Evolutionary conservation across 2,329 filamentous ascomycete genomes (phyloP).

Genomic region (Triangularia setosa): DNA sequence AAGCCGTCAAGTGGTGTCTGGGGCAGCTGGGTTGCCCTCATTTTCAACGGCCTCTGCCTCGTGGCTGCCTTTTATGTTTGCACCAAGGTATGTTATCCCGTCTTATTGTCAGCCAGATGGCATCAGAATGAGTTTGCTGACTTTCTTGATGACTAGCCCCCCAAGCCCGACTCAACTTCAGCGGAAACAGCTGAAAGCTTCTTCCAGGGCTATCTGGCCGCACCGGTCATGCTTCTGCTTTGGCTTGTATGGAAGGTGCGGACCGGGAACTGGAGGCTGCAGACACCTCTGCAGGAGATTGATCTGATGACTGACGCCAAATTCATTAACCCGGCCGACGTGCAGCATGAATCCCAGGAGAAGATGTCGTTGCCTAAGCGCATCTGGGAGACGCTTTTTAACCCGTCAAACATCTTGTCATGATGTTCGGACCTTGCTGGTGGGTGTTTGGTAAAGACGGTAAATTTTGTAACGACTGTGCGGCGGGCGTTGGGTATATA

Average conservation of each 20-base stretch:
- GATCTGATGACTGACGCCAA: slow-evolving; percentile 59
- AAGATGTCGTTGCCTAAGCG: slow-evolving; percentile 36
- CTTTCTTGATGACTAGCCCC: background rate
- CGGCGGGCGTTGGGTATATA: background rate
- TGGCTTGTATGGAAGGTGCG: slow-evolving; percentile 66
- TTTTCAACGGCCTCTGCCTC: slow-evolving; percentile 63
- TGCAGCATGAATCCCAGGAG: slow-evolving; percentile 28
- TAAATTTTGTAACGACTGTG: background rate
- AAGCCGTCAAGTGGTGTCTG: slow-evolving; percentile 50
- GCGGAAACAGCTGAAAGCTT: slow-evolving; percentile 45
- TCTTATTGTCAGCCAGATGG: background rate
- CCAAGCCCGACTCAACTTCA: slow-evolving; percentile 31
- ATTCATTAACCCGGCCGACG: slow-evolving; percentile 48
- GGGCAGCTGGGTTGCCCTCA: slow-evolving; percentile 66
- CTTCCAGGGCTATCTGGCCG: slow-evolving; percentile 57
- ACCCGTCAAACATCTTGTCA: background rate
- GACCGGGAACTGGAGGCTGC: slow-evolving; percentile 48
- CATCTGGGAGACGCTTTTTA: slow-evolving; percentile 35
- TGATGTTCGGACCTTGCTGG: background rate
- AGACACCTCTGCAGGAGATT: slow-evolving; percentile 55
- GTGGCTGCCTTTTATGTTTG: slow-evolving; percentile 70
- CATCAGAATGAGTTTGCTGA: background rate
- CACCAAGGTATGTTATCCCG: background rate
- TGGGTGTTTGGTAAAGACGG: background rate
- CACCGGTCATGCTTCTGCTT: slow-evolving; percentile 51